Evolutionary conservation across 1,139 yeast genomes (phyloP).

Genomic region (Suhomyces atakaporum): DNA sequence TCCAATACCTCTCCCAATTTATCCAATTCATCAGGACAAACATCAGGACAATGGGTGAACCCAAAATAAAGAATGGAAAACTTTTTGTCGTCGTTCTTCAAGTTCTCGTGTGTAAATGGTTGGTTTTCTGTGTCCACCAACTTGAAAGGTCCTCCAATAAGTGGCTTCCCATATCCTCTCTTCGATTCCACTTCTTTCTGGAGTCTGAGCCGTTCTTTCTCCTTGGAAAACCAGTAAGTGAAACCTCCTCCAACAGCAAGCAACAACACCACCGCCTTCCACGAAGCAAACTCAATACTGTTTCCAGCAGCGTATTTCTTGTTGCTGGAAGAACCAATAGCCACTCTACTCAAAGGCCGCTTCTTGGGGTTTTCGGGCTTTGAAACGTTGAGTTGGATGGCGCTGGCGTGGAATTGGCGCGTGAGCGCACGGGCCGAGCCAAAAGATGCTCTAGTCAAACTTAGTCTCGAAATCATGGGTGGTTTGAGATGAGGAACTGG

Average conservation of each 20-base stretch:
- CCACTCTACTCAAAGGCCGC: slow-evolving; percentile 52
- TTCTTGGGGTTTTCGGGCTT: slow-evolving; percentile 20
- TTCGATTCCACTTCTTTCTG: slow-evolving; percentile 82
- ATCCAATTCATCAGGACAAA: slow-evolving; percentile 96
- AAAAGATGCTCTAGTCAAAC: no score
- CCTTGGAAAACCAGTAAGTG: slow-evolving; percentile 67
- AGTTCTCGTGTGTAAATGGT: slow-evolving; percentile 71
- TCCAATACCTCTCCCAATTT: slow-evolving; percentile 80
- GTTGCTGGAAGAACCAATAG: slow-evolving; percentile 36
- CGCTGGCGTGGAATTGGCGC: slow-evolving; percentile 5
- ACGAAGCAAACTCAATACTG: slow-evolving; percentile 72
- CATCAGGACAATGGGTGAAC: slow-evolving; percentile 96
- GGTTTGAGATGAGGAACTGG: no score
- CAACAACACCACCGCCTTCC: slow-evolving; percentile 78
- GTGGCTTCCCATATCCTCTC: slow-evolving; percentile 87
- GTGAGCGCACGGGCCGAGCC: background rate
- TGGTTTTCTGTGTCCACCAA: slow-evolving; percentile 71
- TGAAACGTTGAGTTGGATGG: slow-evolving; percentile 5
- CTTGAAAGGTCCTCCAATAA: slow-evolving; percentile 87
- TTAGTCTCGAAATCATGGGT: no score
- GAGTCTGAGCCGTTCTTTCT: slow-evolving; percentile 70
- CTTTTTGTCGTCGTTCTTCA: slow-evolving; percentile 58
- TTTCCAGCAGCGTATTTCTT: slow-evolving; percentile 37
- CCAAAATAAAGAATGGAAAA: slow-evolving; percentile 89
- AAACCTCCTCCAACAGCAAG: slow-evolving; percentile 68